Conservation (phyloP, 345 rosid species). For the Syzygium aqueum region DNA sequence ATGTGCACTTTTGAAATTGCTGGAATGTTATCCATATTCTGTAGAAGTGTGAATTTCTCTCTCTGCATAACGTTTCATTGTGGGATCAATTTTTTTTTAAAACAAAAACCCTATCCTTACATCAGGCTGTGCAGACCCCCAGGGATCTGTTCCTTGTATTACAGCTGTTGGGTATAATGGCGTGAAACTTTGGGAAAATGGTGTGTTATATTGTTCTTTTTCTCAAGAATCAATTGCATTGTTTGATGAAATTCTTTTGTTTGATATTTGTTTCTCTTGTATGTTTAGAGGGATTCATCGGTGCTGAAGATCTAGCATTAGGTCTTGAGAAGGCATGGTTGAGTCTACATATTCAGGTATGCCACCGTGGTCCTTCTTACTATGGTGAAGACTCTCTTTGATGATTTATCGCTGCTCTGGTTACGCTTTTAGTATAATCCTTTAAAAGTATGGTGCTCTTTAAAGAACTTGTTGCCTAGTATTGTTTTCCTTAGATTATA, state of each 20-base stretch:
- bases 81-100: not conserved
- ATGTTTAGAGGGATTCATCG: conserved; percentile 54
- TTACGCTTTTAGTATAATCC: not conserved
- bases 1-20: not conserved
- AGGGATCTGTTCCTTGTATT: conserved; percentile 62
- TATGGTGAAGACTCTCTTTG: not conserved
- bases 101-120: conserved; percentile 36
- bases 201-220: conserved; percentile 16
- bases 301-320: conserved; percentile 61
- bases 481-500: not conserved
- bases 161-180: conserved; percentile 85
- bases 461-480: not conserved
- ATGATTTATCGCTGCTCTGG: not conserved
- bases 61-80: not conserved
- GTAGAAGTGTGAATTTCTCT: not conserved
- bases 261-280: conserved; percentile 3
- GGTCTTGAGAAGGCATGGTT: conserved; percentile 74
- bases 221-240: not conserved
- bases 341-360: conserved; percentile 81
- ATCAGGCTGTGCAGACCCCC: conserved; percentile 54
- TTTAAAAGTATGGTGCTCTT: not conserved
- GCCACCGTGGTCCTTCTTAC: not conserved
- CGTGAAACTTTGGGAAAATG: conserved; percentile 68
- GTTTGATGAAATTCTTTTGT: not conserved
- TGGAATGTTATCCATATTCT: not conserved